These are phyloP conservation scores for Suillus variegatus DNA, from an alignment of 768 basidiomycete species.

Conservation along the genomic window DNA sequence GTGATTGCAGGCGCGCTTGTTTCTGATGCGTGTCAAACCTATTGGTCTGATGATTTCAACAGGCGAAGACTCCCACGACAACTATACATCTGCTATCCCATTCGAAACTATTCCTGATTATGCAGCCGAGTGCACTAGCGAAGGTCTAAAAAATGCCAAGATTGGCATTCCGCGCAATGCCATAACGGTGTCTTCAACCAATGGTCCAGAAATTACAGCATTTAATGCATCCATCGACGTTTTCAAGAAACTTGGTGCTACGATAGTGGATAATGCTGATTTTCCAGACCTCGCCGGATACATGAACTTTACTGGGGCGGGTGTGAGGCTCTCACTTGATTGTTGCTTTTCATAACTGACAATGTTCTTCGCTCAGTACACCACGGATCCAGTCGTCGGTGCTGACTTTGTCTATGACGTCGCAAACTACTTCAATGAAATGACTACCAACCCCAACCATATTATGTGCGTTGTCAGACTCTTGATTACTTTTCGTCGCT, in stretches of 20 bases:
- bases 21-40: background rate
- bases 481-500: background rate
- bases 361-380: background rate
- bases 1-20: constrained; percentile 45
- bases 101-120: constrained; percentile 2
- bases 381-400: background rate
- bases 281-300: constrained; percentile 4
- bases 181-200: background rate
- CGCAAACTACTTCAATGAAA: constrained; percentile 3
- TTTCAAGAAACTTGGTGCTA: background rate
- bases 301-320: background rate
- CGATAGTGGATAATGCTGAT: constrained; percentile 3
- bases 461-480: background rate
- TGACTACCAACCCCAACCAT: constrained; percentile 1
- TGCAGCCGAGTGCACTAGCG: background rate
- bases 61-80: background rate
- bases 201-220: constrained; percentile 1
- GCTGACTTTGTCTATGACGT: background rate
- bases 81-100: constrained; percentile 6
- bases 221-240: background rate
- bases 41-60: background rate
- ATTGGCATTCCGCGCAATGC: constrained; percentile 6
- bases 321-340: background rate
- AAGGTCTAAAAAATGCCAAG: background rate
- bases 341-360: background rate